These are phyloP conservation scores for Cenchrus purpureus DNA, from an alignment of 176 grass and related monocot genomes.

Conservation along the genomic window DNA sequence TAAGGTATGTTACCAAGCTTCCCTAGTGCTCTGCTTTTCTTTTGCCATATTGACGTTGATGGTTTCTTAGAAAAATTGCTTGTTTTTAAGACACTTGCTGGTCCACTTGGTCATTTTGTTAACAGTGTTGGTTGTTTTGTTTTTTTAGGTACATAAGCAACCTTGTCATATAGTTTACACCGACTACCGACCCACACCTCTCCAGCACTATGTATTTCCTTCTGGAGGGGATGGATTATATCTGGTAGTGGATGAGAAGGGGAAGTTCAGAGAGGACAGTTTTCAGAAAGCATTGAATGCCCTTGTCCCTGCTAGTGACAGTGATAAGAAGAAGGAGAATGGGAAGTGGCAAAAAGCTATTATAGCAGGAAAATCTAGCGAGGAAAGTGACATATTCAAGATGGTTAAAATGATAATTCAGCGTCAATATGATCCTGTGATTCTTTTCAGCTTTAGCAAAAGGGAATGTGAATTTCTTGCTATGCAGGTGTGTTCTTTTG, in stretches of 20 bases:
- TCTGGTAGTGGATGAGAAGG: constrained; percentile 92
- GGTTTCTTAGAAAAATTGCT: not conserved
- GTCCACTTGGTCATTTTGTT: not conserved
- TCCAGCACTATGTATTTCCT: constrained; percentile 97
- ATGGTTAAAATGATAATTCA: constrained; percentile 99
- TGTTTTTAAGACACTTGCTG: not conserved
- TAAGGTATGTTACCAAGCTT: constrained; percentile 58
- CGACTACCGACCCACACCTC: constrained; percentile 91
- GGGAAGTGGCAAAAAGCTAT: constrained; percentile 76
- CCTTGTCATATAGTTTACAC: constrained; percentile 99
- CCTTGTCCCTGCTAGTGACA: constrained; percentile 63
- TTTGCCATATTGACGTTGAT: not conserved
- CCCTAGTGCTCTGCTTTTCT: not conserved
- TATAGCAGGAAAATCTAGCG: constrained; percentile 64
- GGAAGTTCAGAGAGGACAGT: constrained; percentile 96
- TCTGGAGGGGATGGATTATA: constrained; percentile 92
- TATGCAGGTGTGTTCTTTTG: constrained; percentile 71
- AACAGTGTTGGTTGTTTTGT: constrained; percentile 8
- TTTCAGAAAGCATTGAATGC: constrained; percentile 98
- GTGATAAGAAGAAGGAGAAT: constrained; percentile 67
- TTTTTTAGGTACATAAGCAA: constrained; percentile 94
- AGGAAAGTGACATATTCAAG: constrained; percentile 96
- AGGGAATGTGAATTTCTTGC: constrained; percentile 93
- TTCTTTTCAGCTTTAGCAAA: constrained; percentile 98
- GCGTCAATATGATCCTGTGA: constrained; percentile 94